A percentile compares a stretch with the other conserved stretches of the same genome.
Conservation (phyloP, 805 yeast species). For the Wickerhamiella occidentalis region DNA sequence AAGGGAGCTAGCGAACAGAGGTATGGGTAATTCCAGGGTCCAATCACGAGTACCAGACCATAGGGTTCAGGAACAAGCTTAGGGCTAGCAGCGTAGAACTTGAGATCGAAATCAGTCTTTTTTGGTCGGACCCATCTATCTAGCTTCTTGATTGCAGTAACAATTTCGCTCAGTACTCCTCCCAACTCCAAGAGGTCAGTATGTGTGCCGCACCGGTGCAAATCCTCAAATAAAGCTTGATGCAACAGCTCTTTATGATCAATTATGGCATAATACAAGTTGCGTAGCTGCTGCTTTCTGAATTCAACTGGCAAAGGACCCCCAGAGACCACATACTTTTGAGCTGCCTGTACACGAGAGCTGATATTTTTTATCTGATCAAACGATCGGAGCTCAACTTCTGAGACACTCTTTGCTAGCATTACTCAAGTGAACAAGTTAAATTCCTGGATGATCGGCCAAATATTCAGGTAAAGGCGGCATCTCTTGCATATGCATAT, state of each 20-base stretch:
- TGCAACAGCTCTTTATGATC: slow-evolving; percentile 44
- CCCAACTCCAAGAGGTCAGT: slow-evolving; percentile 46
- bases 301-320: slow-evolving; percentile 33
- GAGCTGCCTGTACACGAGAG: too few relatives aligned
- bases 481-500: too few relatives aligned
- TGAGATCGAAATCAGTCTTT: slow-evolving; percentile 21
- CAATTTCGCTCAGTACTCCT: slow-evolving; percentile 42
- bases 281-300: slow-evolving; percentile 52
- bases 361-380: too few relatives aligned
- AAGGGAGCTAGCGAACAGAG: slow-evolving; percentile 51
- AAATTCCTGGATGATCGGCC: too few relatives aligned
- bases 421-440: too few relatives aligned
- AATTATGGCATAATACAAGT: slow-evolving; percentile 50
- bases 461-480: too few relatives aligned
- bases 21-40: slow-evolving; percentile 76
- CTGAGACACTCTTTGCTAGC: too few relatives aligned
- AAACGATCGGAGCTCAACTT: too few relatives aligned
- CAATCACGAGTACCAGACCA: slow-evolving; percentile 62
- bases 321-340: too few relatives aligned
- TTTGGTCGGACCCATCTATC: slow-evolving; percentile 49
- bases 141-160: slow-evolving; percentile 46
- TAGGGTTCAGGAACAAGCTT: slow-evolving; percentile 26
- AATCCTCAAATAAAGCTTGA: slow-evolving; percentile 50
- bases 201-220: slow-evolving; percentile 53
- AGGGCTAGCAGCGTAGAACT: slow-evolving; percentile 14